Evolutionary conservation across 805 yeast genomes (phyloP), one percentile per base, ranked within the genome.

Genomic region (Yarrowia divulgata): DNA sequence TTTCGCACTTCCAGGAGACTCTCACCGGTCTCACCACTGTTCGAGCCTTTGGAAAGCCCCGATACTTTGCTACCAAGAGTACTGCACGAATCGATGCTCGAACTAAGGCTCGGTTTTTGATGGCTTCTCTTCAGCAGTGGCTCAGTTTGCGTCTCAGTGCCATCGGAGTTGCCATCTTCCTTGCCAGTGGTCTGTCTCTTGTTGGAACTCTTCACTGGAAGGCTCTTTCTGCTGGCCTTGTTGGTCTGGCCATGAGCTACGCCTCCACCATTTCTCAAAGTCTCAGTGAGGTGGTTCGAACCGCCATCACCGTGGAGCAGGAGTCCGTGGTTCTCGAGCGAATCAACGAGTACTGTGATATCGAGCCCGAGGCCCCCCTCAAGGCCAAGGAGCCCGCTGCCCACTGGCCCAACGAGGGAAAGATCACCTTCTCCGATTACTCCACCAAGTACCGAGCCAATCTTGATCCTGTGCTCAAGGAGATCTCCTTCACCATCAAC

Each of bases 61-160:
- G 81, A 6, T 81, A 96, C 70, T 93, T 92, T 78, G 79, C 84
- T 77, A 74, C 81, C 67, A 55, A 85, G 70, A 85, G 85, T 73
- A 3, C 68, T 32, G 54, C 64, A 29, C 73, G 72, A 71, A 84
- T 91, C 74, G 96, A 92, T 76, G 85, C 84, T 72, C 90, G 90
- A 75, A 85, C 91, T 89, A 84, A 90, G 73, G 95, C 96, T 0
- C 88, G 85, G 72, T 93, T 91, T 80, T 93, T 97, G 49, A 83
- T 93, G 13, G 85, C 89, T 64, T 90, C 90, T 76, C 88, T 95
- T 7, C 91, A 90, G 76, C 87, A 97, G 81, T 93, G 98, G 98
- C 85, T 93, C 70, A 93, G 96, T n/a, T 93, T 66, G 34, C 69
- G 69, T 32, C 52, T 66, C n/a, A 34, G 19, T 18, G 23, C 35